Base-by-base conservation (phyloP, 164 flowering plant species). In the Umbilicus rupestris region DNA sequence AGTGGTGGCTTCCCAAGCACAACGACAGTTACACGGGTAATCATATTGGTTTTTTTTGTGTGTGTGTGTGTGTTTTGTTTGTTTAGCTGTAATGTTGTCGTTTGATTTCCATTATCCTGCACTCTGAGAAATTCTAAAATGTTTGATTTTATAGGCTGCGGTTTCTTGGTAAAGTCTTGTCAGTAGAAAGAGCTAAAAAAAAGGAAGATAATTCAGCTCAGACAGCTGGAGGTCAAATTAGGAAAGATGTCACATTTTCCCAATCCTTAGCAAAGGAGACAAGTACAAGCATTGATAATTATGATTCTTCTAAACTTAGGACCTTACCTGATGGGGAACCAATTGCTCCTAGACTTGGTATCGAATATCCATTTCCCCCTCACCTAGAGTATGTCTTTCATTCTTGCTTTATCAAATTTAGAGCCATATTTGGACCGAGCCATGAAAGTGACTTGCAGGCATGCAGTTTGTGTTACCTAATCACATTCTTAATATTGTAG, bases 341-440 rank as follows among this genome's bases (percentile, higher is more conserved):
- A 1, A 89, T 95, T 72, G 96, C 97, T 73, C 70, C 87, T 37
- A 88, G 76, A 68, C 94, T 92, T 78, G 97, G 99, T 28, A 83
- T 95, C 16, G 89, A 95, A 67, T 90, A 89, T 69, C 92, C 94
- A 41, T 95, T 95, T 84, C 97, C 99, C 72, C 97, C 96, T 60
- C 87, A 84, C 69, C 92, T 95, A 67, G 92, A 92, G 99, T 95
- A 83, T 42, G 96, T 65, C 31, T 8, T 68, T 65, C 47, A 35
- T 63, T 19, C 33, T 47, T 11, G 47, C 63, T 68, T 42, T 39
- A 39, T 63, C 29, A 37, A 20, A 33, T 37, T 63, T 63, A n/a
- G 28, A 17, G 65, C 20, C 46, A 3, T 19, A 63, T 20, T 7
- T 35, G 45, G 45, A 7, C 29, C 16, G 42, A 63, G 16, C 12